These are phyloP conservation scores for Herpetospermum pedunculosum DNA, from an alignment of 306 rosid genomes.

Conservation along the genomic window DNA sequence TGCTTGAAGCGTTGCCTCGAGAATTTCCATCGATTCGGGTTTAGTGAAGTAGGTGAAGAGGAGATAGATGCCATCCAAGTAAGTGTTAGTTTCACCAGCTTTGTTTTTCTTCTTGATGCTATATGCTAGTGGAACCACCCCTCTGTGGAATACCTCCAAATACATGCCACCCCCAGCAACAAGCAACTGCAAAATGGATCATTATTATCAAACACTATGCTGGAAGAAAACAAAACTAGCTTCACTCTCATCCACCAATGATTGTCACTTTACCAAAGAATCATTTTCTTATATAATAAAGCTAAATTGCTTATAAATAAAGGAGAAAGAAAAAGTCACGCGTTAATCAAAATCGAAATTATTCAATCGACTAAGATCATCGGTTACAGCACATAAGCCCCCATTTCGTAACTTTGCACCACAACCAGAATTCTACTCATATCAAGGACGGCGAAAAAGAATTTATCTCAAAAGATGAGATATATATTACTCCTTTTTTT, in stretches of 20 bases:
- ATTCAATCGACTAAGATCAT: background rate
- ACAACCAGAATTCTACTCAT: background rate
- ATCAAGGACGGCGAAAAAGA: background rate
- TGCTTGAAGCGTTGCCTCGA: slow-evolving; percentile 38
- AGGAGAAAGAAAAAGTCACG: background rate
- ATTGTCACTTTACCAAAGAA: background rate
- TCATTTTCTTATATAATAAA: background rate
- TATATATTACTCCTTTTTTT: too few relatives aligned
- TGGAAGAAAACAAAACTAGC: background rate
- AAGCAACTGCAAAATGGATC: slow-evolving; percentile 53
- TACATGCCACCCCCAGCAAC: slow-evolving; percentile 99
- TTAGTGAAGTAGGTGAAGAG: slow-evolving; percentile 78
- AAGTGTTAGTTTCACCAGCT: slow-evolving; percentile 73
- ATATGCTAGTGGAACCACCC: slow-evolving; percentile 72
- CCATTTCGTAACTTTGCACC: background rate
- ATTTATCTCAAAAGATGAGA: background rate
- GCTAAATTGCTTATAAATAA: background rate
- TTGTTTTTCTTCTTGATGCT: slow-evolving; percentile 72
- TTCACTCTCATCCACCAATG: background rate
- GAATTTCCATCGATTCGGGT: slow-evolving; percentile 44
- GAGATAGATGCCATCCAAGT: slow-evolving; percentile 86
- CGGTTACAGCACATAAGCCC: background rate
- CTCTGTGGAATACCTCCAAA: slow-evolving; percentile 84
- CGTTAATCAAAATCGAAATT: background rate
- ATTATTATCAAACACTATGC: background rate